Conservation (phyloP, 2,329 filamentous ascomycete species). For the Leptographium lundbergii region DNA sequence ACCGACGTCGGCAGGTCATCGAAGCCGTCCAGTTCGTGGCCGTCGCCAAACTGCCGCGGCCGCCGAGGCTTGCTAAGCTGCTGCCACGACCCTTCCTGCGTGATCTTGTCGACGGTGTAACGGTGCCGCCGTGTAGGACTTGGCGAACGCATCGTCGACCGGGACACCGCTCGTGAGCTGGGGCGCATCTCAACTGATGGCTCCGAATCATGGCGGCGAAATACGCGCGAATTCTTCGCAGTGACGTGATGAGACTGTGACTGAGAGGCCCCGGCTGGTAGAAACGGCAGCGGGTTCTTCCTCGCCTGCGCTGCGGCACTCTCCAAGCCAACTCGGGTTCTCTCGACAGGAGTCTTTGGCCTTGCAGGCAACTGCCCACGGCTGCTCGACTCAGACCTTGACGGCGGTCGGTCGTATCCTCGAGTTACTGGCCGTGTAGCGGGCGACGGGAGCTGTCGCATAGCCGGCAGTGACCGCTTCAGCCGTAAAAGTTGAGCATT, state of each 20-base stretch:
- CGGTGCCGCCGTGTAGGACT: slow-evolving; percentile 39
- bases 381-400: slow-evolving; percentile 35
- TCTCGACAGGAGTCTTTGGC: slow-evolving; percentile 62
- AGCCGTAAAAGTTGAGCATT: slow-evolving; percentile 51
- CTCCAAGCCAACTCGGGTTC: slow-evolving; percentile 36
- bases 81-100: slow-evolving; percentile 40
- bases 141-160: slow-evolving; percentile 45
- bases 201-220: slow-evolving; percentile 76
- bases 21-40: slow-evolving; percentile 82
- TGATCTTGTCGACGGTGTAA: slow-evolving; percentile 23
- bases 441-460: slow-evolving; percentile 38
- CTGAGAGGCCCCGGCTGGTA: slow-evolving; percentile 62
- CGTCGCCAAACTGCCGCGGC: slow-evolving; percentile 72
- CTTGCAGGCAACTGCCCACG: slow-evolving; percentile 41
- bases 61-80: slow-evolving; percentile 62
- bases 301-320: slow-evolving; percentile 38
- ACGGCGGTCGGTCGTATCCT: slow-evolving; percentile 42
- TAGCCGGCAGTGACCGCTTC: slow-evolving; percentile 51
- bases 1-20: slow-evolving; percentile 88
- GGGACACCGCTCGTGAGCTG: slow-evolving; percentile 43
- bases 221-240: slow-evolving; percentile 55
- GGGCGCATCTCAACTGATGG: slow-evolving; percentile 46
- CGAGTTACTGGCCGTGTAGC: slow-evolving; percentile 32
- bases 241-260: slow-evolving; percentile 62
- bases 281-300: slow-evolving; percentile 58